Conservation (phyloP, 139 green algal species). For the Chlorella sp. region DNA sequence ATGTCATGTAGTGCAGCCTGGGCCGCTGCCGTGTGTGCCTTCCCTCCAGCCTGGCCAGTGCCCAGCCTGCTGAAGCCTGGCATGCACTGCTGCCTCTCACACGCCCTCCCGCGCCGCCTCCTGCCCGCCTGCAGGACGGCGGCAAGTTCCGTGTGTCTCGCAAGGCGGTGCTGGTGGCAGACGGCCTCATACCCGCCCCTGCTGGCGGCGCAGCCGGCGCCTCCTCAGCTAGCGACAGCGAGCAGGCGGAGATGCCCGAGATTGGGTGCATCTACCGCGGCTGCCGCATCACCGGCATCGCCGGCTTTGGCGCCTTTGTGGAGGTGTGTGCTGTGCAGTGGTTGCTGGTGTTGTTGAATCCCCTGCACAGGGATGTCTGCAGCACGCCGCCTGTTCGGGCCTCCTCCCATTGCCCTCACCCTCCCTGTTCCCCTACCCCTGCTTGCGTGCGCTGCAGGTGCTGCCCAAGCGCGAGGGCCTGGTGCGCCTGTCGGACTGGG, state of each 20-base stretch:
- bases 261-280: conserved; percentile 49
- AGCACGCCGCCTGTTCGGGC: no score
- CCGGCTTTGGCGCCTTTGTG: conserved; percentile 75
- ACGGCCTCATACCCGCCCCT: conserved; percentile 2
- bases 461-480: conserved; percentile 63
- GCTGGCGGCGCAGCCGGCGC: background rate
- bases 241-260: background rate
- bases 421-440: background rate
- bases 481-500: conserved; percentile 79
- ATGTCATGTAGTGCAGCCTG: no score
- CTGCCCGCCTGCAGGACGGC: background rate
- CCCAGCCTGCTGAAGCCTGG: no score
- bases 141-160: conserved; percentile 63
- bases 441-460: no score
- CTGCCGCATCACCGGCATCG: conserved; percentile 44
- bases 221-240: background rate
- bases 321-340: conserved; percentile 57
- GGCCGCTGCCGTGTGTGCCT: no score
- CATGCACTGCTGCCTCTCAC: background rate
- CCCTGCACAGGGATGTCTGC: no score
- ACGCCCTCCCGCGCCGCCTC: background rate
- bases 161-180: conserved; percentile 49
- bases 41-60: no score
- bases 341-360: no score
- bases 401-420: no score